A percentile compares a stretch with the other conserved stretches of the same genome.
phyloP scores from a whole-genome alignment of 1,284 basidiomycete genomes.

The Pseudozyma hubeiensis region DNA sequence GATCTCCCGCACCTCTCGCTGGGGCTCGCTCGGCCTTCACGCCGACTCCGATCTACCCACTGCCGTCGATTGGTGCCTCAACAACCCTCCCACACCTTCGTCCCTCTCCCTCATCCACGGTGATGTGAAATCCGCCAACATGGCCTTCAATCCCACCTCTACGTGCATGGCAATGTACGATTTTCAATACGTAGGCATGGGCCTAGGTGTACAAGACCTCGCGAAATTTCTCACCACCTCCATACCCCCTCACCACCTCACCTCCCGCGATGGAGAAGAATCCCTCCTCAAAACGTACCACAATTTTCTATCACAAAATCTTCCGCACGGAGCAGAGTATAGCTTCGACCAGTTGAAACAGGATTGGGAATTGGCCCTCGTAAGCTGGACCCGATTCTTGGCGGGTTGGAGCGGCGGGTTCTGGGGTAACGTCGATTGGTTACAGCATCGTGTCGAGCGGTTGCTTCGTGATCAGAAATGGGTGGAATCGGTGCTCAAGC shows the following conservation, averaged over 20 bases:
- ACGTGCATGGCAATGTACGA: constrained; percentile 47
- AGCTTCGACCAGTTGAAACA: constrained; percentile 17
- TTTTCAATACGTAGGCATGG: constrained; percentile 54
- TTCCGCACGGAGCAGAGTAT: constrained; percentile 23
- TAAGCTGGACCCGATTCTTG: constrained; percentile 49
- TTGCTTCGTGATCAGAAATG: constrained; percentile 33
- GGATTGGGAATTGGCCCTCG: constrained; percentile 49
- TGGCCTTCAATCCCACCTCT: constrained; percentile 35
- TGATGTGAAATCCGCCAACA: constrained; percentile 55
- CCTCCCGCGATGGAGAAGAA: constrained; percentile 7
- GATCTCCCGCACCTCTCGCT: constrained; percentile 19
- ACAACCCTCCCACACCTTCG: constrained; percentile 18
- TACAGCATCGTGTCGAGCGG: constrained; percentile 22
- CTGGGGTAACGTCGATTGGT: constrained; percentile 54
- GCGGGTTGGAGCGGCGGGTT: constrained; percentile 53
- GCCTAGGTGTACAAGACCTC: constrained; percentile 47
- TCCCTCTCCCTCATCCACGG: constrained; percentile 47
- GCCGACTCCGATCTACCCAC: constrained; percentile 15
- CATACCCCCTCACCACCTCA: constrained; percentile 12
- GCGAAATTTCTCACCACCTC: constrained; percentile 52
- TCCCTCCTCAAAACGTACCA: constrained; percentile 33
- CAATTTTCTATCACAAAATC: background rate
- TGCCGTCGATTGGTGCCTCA: constrained; percentile 36
- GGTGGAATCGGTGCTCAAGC: constrained; percentile 10
- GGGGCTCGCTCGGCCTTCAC: constrained; percentile 38